Evolutionary conservation across 1,284 basidiomycete genomes (phyloP), one percentile per base, ranked within the genome.

Genomic region (Papiliotrema laurentii): DNA sequence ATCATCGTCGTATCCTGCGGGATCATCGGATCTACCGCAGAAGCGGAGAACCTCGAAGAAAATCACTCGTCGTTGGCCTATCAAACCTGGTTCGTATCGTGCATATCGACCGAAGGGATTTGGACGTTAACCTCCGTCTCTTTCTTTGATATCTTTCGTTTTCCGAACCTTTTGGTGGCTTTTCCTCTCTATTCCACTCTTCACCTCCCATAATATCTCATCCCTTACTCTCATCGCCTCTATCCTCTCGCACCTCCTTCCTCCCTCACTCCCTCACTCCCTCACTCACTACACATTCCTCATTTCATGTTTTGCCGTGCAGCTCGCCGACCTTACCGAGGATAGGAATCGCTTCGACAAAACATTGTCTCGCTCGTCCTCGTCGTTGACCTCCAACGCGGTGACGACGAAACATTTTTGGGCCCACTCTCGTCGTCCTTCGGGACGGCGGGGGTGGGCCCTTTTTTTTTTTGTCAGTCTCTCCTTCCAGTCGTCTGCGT

Each of bases 381-480:
- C n/a, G n/a, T n/a, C n/a, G n/a, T n/a, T n/a, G n/a, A n/a, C n/a
- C n/a, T n/a, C n/a, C n/a, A n/a, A n/a, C n/a, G n/a, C n/a, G n/a
- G n/a, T n/a, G n/a, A n/a, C n/a, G n/a, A n/a, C n/a, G n/a, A n/a
- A n/a, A n/a, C 10, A 7, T 27, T 27, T 41, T 47, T 48, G 42
- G 45, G 49, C 49, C 49, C 43, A 46, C 36, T 36, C 21, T 24
- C 28, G 42, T 22, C 24, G 49, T 50, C 43, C 49, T 48, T 48
- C 47, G 47, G 47, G 47, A 28, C 31, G 33, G 26, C 28, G 22
- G 43, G 37, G 43, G 49, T 45, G 49, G 43, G 49, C 43, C 40
- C 40, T 45, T 46, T 50, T 50, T 43, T 37, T 16, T 49, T n/a
- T 9, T 11, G 25, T 40, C 22, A 30, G 25, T 33, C 25, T 43